phyloP scores from a whole-genome alignment of 1,284 basidiomycete genomes.

The Cutaneotrichosporon dermatis region DNA sequence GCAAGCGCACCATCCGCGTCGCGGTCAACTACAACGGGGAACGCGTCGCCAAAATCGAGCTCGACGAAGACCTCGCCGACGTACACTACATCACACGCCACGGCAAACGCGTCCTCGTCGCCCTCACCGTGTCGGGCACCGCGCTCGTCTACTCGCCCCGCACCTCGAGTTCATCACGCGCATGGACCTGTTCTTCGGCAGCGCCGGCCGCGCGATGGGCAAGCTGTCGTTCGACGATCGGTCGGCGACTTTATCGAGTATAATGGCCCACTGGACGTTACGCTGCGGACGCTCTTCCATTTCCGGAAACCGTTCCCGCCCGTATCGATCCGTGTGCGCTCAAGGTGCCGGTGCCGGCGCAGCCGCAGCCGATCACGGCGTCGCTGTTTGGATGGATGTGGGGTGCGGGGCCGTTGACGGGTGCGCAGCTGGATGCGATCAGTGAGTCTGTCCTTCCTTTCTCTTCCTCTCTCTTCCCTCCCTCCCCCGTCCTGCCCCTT shows the following conservation, averaged over 20 bases:
- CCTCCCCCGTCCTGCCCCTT: too few species aligned
- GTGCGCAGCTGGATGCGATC: constrained; percentile 42
- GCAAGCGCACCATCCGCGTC: constrained; percentile 39
- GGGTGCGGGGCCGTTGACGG: constrained; percentile 47
- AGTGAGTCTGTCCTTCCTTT: too few species aligned
- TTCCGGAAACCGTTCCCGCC: constrained; percentile 48
- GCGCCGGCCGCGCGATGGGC: constrained; percentile 29
- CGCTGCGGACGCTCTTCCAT: constrained; percentile 47
- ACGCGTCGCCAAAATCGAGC: constrained; percentile 51
- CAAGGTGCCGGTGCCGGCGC: constrained; percentile 35
- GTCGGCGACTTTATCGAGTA: constrained; percentile 49
- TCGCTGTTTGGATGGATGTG: constrained; percentile 46
- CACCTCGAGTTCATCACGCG: constrained; percentile 47
- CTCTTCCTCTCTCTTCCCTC: too few species aligned
- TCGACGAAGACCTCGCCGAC: constrained; percentile 55
- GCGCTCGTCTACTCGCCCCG: constrained; percentile 67
- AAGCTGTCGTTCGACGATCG: constrained; percentile 44
- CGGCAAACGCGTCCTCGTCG: constrained; percentile 56
- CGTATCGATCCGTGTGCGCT: constrained; percentile 38
- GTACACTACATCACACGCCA: constrained; percentile 60
- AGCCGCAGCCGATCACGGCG: constrained; percentile 39
- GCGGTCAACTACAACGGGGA: constrained; percentile 50
- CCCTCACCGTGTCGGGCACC: constrained; percentile 57
- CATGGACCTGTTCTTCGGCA: constrained; percentile 38
- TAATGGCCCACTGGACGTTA: constrained; percentile 40